Base-by-base conservation (phyloP, 208 protist species). In the Acanthamoeba pearcei region DNA sequence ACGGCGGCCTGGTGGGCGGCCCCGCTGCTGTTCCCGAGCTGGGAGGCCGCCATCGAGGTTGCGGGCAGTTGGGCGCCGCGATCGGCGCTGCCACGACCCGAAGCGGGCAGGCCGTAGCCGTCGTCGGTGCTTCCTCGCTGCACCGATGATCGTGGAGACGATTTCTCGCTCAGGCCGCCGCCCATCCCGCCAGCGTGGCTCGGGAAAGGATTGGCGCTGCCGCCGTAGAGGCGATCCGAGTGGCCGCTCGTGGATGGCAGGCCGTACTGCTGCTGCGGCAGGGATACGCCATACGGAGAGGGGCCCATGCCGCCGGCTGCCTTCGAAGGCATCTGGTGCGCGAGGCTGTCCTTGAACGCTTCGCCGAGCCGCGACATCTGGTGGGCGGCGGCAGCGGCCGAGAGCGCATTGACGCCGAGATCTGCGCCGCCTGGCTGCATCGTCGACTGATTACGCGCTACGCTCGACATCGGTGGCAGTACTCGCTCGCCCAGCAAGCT, bases 141-240 rank as follows among this genome's bases (percentile, higher is more conserved):
- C 27, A 19, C 38, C 35, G 68, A 76, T 46, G 76, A 85, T 6
- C 27, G 46, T 2, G 46, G 35, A 12, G 76, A 35, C 32, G 76
- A 57, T 35, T 85, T 85, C 46, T 85, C 76, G 46, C 24, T 85
- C 76, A 85, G 12, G 42, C 15, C n/a, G 27, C 27, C 22, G 42
- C 76, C 42, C 24, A 19, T 51, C 22, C 76, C 76, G 35, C 76
- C 76, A 17, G n/a, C 76, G n/a, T 57, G 38, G 42, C 42, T 57
- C 0, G 29, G 29, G 76, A 66, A 66, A n/a, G 60, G 60, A n/a
- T 66, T 66, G 60, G 76, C 76, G 76, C 76, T 85, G 13, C 76
- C 76, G 42, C 76, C 76, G 46, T 85, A 85, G 46, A 85, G 76
- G 9, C 76, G 76, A 85, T 85, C 76, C 76, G 76, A 85, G 46